A percentile compares a stretch with the other conserved stretches of the same genome.
Evolutionary conservation across 73 alveolate genomes (phyloP).

Genomic region (Paraurostyla sp.): DNA sequence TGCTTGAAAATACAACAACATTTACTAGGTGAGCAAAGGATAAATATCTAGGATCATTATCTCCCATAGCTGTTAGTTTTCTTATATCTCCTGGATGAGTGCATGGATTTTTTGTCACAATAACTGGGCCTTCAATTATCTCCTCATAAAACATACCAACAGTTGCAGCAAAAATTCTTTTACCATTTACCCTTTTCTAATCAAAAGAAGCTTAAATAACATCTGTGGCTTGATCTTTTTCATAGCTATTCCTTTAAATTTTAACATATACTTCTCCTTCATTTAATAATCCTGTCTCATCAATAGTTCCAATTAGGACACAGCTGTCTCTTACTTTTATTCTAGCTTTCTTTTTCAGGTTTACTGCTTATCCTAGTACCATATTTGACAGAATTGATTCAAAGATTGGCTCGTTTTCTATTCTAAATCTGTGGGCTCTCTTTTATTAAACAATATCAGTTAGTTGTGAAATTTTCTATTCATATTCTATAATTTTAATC

Average conservation of each 20-base stretch:
- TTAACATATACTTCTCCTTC: constrained; percentile 92
- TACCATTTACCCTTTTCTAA: not conserved
- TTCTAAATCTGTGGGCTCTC: not conserved
- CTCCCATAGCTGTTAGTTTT: constrained; percentile 87
- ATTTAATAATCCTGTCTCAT: constrained; percentile 88
- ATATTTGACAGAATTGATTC: not conserved
- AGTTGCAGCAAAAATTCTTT: not conserved
- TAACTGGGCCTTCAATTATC: constrained; percentile 89
- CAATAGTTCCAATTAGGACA: constrained; percentile 93
- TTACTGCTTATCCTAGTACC: constrained; percentile 51
- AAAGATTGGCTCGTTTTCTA: constrained; percentile 54
- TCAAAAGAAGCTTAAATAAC: constrained; percentile 25
- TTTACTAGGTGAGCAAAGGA: constrained; percentile 82
- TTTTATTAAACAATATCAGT: not conserved
- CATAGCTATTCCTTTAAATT: constrained; percentile 67
- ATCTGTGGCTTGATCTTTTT: constrained; percentile 11
- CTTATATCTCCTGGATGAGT: constrained; percentile 98
- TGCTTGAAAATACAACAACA: constrained; percentile 90
- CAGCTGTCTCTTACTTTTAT: constrained; percentile 71
- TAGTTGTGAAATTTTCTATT: not conserved
- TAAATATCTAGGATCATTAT: constrained; percentile 65
- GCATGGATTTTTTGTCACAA: constrained; percentile 96
- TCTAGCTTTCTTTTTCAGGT: constrained; percentile 47
- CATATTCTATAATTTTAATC: not conserved
- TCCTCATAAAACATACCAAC: not conserved